Percentiles rank a stretch among this genome's conserved stretches.
Evolutionary conservation across 257 asterid genomes (phyloP).

Genomic region (Sherardia arvensis): DNA sequence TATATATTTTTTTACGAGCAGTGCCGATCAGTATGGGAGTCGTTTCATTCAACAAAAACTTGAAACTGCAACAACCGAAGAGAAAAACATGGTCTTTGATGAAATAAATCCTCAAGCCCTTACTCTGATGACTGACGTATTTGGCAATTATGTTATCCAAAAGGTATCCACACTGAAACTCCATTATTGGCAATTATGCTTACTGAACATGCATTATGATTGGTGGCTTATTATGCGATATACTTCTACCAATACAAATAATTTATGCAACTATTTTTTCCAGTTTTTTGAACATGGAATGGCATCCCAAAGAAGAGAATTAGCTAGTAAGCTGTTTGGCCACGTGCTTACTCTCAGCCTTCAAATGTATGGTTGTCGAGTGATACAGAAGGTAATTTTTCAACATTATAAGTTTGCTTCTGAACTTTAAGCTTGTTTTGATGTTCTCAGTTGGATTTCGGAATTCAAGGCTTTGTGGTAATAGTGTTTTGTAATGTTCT

Average conservation of each 20-base stretch:
- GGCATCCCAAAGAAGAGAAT: conserved; percentile 78
- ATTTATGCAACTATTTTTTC: not conserved
- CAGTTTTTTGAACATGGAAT: conserved; percentile 97
- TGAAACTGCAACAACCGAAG: conserved; percentile 83
- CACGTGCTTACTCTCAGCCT: conserved; percentile 83
- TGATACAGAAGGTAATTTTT: conserved; percentile 78
- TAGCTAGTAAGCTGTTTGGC: conserved; percentile 75
- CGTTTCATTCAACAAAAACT: conserved; percentile 95
- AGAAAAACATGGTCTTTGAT: conserved; percentile 83
- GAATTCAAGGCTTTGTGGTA: not conserved
- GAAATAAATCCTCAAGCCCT: conserved; percentile 89
- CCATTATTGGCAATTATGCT: not conserved
- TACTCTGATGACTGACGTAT: conserved; percentile 84
- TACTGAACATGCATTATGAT: not conserved
- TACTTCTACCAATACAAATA: not conserved
- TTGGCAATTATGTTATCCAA: conserved; percentile 91
- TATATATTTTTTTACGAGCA: conserved; percentile 13
- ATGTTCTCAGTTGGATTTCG: not conserved
- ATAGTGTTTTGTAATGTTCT: conserved; percentile 10
- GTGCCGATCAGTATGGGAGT: conserved; percentile 96
- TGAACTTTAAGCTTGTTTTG: not conserved
- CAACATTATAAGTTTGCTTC: not conserved
- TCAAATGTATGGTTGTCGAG: conserved; percentile 98
- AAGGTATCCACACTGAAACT: conserved; percentile 41
- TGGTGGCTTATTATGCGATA: not conserved